These are phyloP conservation scores for Choiromyces venosus DNA, from an alignment of 495 filamentous ascomycete genomes.

Conservation along the genomic window DNA sequence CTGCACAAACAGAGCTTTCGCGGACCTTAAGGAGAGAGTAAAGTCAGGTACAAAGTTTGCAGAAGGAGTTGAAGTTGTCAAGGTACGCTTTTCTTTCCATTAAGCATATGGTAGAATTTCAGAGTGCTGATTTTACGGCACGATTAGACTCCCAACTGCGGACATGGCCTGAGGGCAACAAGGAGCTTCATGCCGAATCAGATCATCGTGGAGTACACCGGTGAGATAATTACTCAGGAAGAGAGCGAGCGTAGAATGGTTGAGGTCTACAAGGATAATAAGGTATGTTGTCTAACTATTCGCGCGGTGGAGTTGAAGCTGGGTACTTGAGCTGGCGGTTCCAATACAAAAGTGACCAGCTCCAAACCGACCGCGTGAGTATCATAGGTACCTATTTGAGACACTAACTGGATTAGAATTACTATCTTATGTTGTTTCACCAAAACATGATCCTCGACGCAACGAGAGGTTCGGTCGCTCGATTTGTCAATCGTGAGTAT, in stretches of 20 bases:
- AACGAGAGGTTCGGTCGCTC: constrained; percentile 87
- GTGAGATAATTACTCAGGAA: constrained; percentile 89
- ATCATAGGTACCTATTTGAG: not conserved
- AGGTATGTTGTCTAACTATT: constrained; percentile 54
- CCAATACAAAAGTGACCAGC: too few relatives aligned
- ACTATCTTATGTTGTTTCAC: constrained; percentile 96
- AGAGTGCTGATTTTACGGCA: not conserved
- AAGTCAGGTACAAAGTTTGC: constrained; percentile 77
- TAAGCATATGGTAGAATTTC: not conserved
- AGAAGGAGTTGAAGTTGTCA: constrained; percentile 84
- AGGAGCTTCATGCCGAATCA: constrained; percentile 81
- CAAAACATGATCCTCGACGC: constrained; percentile 99
- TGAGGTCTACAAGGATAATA: constrained; percentile 81
- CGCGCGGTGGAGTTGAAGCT: too few relatives aligned
- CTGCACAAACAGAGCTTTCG: constrained; percentile 85
- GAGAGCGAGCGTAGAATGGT: constrained; percentile 93
- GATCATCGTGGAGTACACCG: constrained; percentile 96
- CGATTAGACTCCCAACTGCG: constrained; percentile 71
- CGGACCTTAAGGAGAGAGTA: constrained; percentile 65
- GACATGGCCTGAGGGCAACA: constrained; percentile 85
- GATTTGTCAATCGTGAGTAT: constrained; percentile 76
- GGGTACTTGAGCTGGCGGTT: too few relatives aligned
- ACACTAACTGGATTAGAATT: constrained; percentile 54
- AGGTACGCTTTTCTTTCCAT: constrained; percentile 26
- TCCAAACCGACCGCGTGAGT: too few relatives aligned